Evolutionary conservation across 108 stramenopile genomes (phyloP).

Genomic region (Nannochloropsis granulata): DNA sequence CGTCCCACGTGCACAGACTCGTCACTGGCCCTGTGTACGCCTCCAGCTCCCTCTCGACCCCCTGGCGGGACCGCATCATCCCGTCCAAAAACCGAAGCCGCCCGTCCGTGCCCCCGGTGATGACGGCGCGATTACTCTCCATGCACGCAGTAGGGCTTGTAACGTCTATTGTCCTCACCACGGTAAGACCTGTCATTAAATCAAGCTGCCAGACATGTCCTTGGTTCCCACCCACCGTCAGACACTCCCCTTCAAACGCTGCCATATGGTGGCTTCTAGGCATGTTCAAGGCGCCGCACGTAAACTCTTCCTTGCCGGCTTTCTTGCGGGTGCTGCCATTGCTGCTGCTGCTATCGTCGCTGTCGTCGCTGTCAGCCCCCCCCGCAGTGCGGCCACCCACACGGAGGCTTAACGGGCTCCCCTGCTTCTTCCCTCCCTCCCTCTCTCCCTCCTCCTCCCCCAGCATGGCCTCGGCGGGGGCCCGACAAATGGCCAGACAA

Average conservation of each 20-base stretch:
- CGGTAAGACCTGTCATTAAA: neutral
- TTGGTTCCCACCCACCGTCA: neutral
- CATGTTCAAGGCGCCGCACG: neutral
- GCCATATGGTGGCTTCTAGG: neutral
- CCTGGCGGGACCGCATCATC: neutral
- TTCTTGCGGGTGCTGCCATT: too few relatives aligned
- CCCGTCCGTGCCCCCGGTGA: slow-evolving; percentile 10
- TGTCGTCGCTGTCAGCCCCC: too few relatives aligned
- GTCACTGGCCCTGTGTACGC: slow-evolving; percentile 19
- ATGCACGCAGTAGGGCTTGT: neutral
- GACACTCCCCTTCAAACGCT: neutral
- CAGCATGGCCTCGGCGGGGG: neutral
- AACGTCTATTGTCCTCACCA: neutral
- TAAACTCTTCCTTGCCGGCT: neutral
- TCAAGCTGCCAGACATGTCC: neutral
- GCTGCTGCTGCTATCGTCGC: too few relatives aligned
- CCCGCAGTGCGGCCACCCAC: neutral
- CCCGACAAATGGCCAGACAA: neutral
- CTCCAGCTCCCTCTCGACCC: neutral
- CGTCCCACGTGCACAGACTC: neutral
- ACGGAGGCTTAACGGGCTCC: neutral
- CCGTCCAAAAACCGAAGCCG: slow-evolving; percentile 14
- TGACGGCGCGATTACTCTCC: neutral
- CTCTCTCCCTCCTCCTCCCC: neutral
- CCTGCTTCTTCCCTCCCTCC: neutral